Base-by-base conservation (phyloP, 106 monocot species). In the Phalaenopsis equestris region DNA sequence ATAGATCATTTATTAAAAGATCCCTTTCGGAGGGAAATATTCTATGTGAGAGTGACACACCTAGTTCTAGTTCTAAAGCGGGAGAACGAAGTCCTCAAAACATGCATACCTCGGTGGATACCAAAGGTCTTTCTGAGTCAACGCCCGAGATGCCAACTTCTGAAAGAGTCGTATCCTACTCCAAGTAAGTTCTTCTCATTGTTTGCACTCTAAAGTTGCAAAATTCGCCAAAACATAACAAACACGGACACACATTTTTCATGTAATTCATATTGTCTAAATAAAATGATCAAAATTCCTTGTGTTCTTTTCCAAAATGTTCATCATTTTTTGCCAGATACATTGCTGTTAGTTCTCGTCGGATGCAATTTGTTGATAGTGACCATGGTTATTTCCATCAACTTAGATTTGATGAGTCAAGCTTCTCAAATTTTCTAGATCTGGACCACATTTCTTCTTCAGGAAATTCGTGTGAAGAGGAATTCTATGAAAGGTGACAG, bases 1-100 rank as follows among this genome's bases (percentile, higher is more conserved):
- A 41, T 83, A 96, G 96, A 82, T 86, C 91, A 82, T 82, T 91
- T 77, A 84, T 93, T 73, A 92, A 88, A 87, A 90, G 98, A 80
- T 99, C 94, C 17, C 73, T 93, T 16, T 99, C 98, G 55, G 94
- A 92, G 83, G 94, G 94, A 38, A 92, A 86, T 77, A 91, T 94
- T 87, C 58, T 87, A 43, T 67, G 82, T 55, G 85, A 94, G 80
- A 78, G 82, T 81, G 76, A 65, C 42, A 57, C 83, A 8, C 70
- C 86, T 70, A 46, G 79, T 74, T 42, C 89, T 41, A 43, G 78
- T 37, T 67, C 55, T 75, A 84, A 75, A 58, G 46, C 38, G 72
- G 90, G 78, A 23, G 58, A 84, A 48, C 81, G 80, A n/a, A 79
- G 82, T 77, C 39, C 78, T 49, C 78, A 70, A 79, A 81, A 41